phyloP scores from a whole-genome alignment of 73 alveolate species.

The Tetrahymena elliotti region DNA sequence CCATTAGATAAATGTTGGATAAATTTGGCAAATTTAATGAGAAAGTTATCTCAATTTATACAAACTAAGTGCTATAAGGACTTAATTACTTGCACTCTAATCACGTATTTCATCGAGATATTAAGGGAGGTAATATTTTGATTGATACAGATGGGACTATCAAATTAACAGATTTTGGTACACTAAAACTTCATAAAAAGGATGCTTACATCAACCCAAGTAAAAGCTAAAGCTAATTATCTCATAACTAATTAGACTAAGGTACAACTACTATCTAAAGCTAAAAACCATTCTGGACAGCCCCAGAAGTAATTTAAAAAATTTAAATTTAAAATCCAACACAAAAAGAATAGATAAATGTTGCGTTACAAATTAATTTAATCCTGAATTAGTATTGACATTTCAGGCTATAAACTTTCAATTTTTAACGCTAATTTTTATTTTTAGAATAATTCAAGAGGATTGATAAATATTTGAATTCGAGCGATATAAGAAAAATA shows the following conservation, averaged over 20 bases:
- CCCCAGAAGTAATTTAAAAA: slow-evolving; percentile 32
- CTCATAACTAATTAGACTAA: neutral
- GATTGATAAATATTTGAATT: neutral
- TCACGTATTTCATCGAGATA: slow-evolving; percentile 34
- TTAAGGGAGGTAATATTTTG: slow-evolving; percentile 40
- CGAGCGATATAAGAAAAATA: neutral
- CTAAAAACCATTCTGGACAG: slow-evolving; percentile 38
- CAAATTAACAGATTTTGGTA: slow-evolving; percentile 52
- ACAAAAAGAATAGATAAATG: neutral
- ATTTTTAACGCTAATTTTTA: neutral
- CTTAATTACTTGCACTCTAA: slow-evolving; percentile 34
- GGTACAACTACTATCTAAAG: neutral
- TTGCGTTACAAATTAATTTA: neutral
- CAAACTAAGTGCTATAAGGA: slow-evolving; percentile 36
- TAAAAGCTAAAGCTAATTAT: neutral
- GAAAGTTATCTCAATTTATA: slow-evolving; percentile 18
- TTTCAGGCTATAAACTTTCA: neutral
- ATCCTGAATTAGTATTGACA: neutral
- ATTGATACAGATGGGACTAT: slow-evolving; percentile 36
- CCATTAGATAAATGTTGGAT: slow-evolving; percentile 40
- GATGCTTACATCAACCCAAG: neutral
- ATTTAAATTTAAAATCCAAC: neutral
- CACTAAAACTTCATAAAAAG: slow-evolving; percentile 15
- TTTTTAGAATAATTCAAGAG: neutral
- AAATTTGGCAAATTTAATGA: slow-evolving; percentile 50